Base-by-base conservation (phyloP, 441 rosid species). In the Iberis amara region DNA sequence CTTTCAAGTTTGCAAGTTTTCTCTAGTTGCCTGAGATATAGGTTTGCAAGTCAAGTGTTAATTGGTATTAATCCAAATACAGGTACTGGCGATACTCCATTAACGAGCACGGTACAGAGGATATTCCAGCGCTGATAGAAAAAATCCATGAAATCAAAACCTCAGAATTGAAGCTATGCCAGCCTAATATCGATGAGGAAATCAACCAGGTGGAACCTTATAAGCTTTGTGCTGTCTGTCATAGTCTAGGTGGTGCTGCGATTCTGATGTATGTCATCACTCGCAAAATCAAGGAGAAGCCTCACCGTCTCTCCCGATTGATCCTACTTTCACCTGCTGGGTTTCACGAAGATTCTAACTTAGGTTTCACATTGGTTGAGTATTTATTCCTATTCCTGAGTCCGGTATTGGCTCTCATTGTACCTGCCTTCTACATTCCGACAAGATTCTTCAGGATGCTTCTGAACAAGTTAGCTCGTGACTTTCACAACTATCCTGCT, bases 231-330 rank as follows among this genome's bases (percentile, higher is more conserved):
- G 94, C 95, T 24, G 59, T 92, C 70, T 71, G 83, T 62, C 98
- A 91, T 59, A 91, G 98, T 72, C 65, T 92, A 69, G 98, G 98
- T 38, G 96, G 98, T 68, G 98, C 98, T 61, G 96, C 77, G 55
- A 78, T 88, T 70, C 65, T 92, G 50, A 88, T 84, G 86, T 79
- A 88, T 39, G 73, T 84, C 39, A 64, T 88, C 62, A 82, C 86
- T 13, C 73, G 68, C 45, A 81, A 55, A 27, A 76, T 86, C 11
- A 79, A 83, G 59, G 79, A 78, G 76, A 84, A 78, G 67, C 94
- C 94, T 1, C 98, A 82, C 60, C 75, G 96, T 43, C 83, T 92
- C 14, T 82, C 91, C 9, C 79, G 91, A 64, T 63, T 88, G 64
- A 73, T 92, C 65, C 67, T 88, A 52, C 62, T 92, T 39, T 88